Percentiles rank a stretch among this genome's conserved stretches.
Conservation (phyloP, 495 filamentous ascomycete genomes). For the Amphirosellinia nigrospora region DNA sequence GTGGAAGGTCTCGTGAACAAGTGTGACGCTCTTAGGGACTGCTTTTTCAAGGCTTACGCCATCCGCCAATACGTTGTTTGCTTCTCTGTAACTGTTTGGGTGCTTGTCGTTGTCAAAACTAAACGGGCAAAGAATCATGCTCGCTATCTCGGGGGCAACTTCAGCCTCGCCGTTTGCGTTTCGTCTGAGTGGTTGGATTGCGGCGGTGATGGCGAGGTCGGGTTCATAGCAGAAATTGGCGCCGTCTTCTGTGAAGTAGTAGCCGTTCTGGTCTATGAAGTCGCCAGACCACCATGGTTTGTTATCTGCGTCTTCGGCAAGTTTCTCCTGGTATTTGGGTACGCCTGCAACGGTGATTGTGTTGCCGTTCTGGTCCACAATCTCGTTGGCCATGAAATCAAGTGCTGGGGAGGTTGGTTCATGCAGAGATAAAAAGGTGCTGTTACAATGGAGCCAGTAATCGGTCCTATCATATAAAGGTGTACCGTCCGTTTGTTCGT, state of each 20-base stretch:
- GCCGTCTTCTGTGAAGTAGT: constrained; percentile 1
- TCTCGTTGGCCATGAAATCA: not conserved
- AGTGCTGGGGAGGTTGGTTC: not conserved
- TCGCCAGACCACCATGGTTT: constrained; percentile 3
- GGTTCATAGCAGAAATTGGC: not conserved
- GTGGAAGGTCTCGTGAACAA: constrained; percentile 1
- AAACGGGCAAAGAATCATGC: constrained; percentile 1
- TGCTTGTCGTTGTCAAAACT: not conserved
- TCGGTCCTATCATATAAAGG: no score
- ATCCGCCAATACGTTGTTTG: not conserved
- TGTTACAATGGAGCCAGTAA: no score
- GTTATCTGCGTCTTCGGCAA: not conserved
- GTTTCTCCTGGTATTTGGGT: not conserved
- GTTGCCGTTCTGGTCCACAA: not conserved
- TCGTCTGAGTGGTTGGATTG: not conserved
- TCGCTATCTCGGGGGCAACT: not conserved
- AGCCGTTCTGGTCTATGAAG: not conserved
- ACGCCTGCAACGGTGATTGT: not conserved
- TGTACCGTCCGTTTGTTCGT: no score
- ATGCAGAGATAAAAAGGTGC: no score
- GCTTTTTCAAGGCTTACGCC: not conserved
- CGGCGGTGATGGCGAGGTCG: not conserved
- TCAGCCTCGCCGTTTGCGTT: not conserved
- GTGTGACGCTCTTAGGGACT: constrained; percentile 9
- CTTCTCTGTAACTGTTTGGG: not conserved